Evolutionary conservation across 2,329 filamentous ascomycete genomes (phyloP), one percentile per base, ranked within the genome.

Genomic region (Corynespora cassiicola): DNA sequence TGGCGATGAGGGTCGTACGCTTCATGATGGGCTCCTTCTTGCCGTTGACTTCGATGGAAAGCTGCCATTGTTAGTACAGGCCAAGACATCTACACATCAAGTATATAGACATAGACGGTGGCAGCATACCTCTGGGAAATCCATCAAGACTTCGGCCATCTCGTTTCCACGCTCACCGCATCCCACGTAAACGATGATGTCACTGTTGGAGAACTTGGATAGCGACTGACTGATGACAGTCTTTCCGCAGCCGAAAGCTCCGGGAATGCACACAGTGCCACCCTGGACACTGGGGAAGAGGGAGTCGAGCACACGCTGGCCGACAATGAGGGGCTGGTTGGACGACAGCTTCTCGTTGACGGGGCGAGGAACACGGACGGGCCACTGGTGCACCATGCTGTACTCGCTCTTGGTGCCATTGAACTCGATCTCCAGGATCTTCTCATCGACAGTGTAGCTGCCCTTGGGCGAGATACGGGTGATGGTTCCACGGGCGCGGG

Each of bases 11-110:
- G 15, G 90, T 95, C 11, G 94, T 99, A 70, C 94, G 92, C 84
- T 99, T 99, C 94, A 99, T 99, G 78, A 99, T 99, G 56, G 92
- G 91, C 71, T 99, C 94, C 74, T 92, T 87, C 66, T 92, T 90
- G 60, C 94, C 94, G 27, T 96, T 87, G 57, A 97, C 84, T 12
- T 95, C 87, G 66, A 99, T 99, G 31, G 88, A 88, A 53, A 99
- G 88, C 81, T 81, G 56, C 24, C 4, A 27, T 18, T n/a, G 22
- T 24, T 24, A 24, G 22, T 24, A 8, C 22, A n/a, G n/a, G 31
- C n/a, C 9, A 11, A 12, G 19, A 27, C 30, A 45, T 34, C 24
- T 15, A n/a, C n/a, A n/a, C n/a, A n/a, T n/a, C n/a, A n/a, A n/a
- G n/a, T n/a, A n/a, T n/a, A n/a, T n/a, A n/a, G n/a, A n/a, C n/a